Conservation (phyloP, 2,329 filamentous ascomycete species). For the Aspergillus clavatus region DNA sequence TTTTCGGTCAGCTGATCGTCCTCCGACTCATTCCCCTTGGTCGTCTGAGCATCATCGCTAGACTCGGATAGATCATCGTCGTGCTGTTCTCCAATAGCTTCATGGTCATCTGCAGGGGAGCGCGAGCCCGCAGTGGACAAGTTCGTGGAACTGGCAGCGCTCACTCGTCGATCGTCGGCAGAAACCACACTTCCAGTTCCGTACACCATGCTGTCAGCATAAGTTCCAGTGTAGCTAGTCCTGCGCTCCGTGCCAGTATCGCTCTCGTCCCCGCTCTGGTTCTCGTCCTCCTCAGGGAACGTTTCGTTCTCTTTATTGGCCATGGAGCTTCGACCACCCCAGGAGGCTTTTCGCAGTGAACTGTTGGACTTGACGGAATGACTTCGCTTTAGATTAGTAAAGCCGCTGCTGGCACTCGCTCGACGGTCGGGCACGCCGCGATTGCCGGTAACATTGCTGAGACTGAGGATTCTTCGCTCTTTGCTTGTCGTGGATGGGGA, state of each 20-base stretch:
- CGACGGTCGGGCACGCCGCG: conserved; percentile 34
- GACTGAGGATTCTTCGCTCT: conserved; percentile 77
- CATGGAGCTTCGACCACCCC: conserved; percentile 51
- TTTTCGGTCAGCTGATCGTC: conserved; percentile 16
- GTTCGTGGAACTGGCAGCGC: conserved; percentile 39
- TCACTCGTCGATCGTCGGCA: conserved; percentile 35
- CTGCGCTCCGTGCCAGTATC: conserved; percentile 47
- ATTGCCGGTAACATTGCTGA: conserved; percentile 84
- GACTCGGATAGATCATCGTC: conserved; percentile 7
- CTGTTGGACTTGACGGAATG: conserved; percentile 68
- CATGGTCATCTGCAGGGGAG: conserved; percentile 22
- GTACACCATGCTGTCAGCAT: conserved; percentile 40
- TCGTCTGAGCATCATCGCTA: conserved; percentile 13
- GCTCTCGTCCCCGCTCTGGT: conserved; percentile 42
- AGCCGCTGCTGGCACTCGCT: conserved; percentile 33
- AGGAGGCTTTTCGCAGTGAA: conserved; percentile 62
- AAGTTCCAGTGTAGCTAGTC: conserved; percentile 41
- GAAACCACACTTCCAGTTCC: conserved; percentile 38
- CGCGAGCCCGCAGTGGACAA: conserved; percentile 24
- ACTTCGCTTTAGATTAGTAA: conserved; percentile 65
- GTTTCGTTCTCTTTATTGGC: conserved; percentile 59
- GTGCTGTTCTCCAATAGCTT: conserved; percentile 14
- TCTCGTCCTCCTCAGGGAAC: conserved; percentile 61
- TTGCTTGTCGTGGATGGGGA: conserved; percentile 47
- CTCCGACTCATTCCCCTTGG: conserved; percentile 12